These are phyloP conservation scores for Basidiobolus meristosporus DNA, from an alignment of 371 early-diverging fungal species.

Conservation along the genomic window DNA sequence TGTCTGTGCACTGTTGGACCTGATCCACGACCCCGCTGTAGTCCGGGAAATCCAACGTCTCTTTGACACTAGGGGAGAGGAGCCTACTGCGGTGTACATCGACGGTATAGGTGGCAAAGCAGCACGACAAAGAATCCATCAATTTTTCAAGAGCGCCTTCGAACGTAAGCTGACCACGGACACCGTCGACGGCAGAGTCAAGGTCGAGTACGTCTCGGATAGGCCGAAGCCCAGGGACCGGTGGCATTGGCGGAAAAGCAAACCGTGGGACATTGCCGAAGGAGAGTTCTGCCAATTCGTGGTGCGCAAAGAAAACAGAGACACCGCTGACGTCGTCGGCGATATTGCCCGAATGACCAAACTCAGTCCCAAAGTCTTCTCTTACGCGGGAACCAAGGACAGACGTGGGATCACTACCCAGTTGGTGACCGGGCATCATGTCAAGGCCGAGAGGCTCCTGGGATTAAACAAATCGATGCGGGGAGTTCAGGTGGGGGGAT, in stretches of 20 bases:
- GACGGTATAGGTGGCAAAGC: constrained; percentile 16
- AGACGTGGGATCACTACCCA: constrained; percentile 91
- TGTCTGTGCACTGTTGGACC: background rate
- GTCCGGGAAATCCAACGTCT: background rate
- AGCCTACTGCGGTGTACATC: background rate
- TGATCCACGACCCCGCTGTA: background rate
- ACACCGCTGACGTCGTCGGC: constrained; percentile 68
- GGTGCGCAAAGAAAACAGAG: constrained; percentile 75
- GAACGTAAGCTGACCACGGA: constrained; percentile 15
- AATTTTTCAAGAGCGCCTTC: constrained; percentile 23
- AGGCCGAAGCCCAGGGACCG: constrained; percentile 1
- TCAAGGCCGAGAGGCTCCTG: constrained; percentile 32
- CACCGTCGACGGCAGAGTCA: constrained; percentile 21
- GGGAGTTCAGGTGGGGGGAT: no score
- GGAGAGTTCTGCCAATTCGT: constrained; percentile 67
- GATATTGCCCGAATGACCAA: constrained; percentile 19
- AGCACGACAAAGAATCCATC: constrained; percentile 25
- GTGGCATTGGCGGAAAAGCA: constrained; percentile 4
- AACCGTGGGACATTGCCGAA: constrained; percentile 17
- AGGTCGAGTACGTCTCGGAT: constrained; percentile 6
- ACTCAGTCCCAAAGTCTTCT: constrained; percentile 28
- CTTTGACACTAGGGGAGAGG: background rate
- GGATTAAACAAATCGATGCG: no score
- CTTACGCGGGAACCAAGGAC: constrained; percentile 97
- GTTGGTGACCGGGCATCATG: constrained; percentile 47